Evolutionary conservation across 1,139 yeast species (phyloP), one percentile per base, ranked within the genome.

Genomic region (Blastobotrys arbuscula): DNA sequence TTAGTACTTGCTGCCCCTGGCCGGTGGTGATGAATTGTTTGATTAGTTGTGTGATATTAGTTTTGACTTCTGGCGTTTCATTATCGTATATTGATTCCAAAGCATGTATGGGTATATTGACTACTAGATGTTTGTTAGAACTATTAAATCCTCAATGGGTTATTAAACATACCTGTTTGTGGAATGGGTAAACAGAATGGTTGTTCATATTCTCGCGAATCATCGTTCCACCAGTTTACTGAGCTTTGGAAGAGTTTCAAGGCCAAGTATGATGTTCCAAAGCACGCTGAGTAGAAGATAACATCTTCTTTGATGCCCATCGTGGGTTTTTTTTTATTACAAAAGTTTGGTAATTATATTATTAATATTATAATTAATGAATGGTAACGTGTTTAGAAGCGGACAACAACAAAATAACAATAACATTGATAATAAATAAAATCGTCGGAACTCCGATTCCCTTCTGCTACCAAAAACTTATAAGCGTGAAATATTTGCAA

Each of bases 71-170:
- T 9, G 48, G 42, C 9, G 52, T 50, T 2, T 57, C 58, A 19
- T 53, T 53, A 7, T 23, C 44, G 26, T 55, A 56, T 28, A 54
- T 50, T 28, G 53, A 47, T 31, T 53, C 52, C 45, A 57, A 38
- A 2, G 59, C 54, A 12, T 47, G 43, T 7, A 55, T 47, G 8
- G 59, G 59, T 10, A 56, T 16, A 24, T 42, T 21, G 8, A 20
- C 39, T 23, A 4, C 13, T 16, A 30, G 12, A 15, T n/a, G 3
- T 23, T 3, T 4, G 26, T 42, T 34, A 42, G 39, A 19, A 18
- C 13, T 5, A 3, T 34, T 34, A n/a, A n/a, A 18, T 7, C 6
- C 13, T 18, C 13, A 6, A 34, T 9, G 38, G 20, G 10, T 33
- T 9, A 8, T 16, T 6, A 4, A 9, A 34, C 38, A 12, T 28